Base-by-base conservation (phyloP, 495 filamentous ascomycete species). In the Daldinia grandis region DNA sequence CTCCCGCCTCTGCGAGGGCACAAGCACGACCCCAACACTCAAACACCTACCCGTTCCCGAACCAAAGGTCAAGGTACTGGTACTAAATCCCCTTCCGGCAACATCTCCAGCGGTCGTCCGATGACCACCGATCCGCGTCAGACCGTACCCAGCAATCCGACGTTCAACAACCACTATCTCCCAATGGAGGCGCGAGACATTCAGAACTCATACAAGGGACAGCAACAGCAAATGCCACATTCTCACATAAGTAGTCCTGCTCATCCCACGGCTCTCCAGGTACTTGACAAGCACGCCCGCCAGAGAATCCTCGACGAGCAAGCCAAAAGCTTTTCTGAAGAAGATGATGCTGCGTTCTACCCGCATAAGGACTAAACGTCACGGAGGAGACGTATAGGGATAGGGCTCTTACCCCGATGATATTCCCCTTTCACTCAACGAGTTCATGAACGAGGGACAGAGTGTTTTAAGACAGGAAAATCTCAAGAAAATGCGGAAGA, bases 291-390 rank as follows among this genome's bases (percentile, higher is more conserved):
- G 30, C 15, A 15, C 4, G 10, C 30, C 5, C 54, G 31, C 19
- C 66, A 69, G 38, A 14, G 7, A 14, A 47, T 33, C 17, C 38
- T 53, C 0, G 60, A 69, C 19, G 55, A 53, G 15, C 53, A 47
- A 33, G 44, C 44, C 0, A 58, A 54, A 33, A n/a, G 42, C 15
- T 69, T 69, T 25, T 42, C 38, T 25, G 33, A 54, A n/a, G 66
- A 69, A 8, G 66, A 69, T 24, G 66, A 69, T 15, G 60, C 54
- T 6, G 31, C 31, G 0, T 70, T 70, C 49, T 70, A 70, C 50
- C 68, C 68, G 0, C 33, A 64, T 4, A 21, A 28, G 1, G 31
- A 53, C 10, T 66, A 59, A 40, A 35, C 4, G 19, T 47, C 24
- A 24, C 19, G 0, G 19, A 47, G 17, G 14, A 24, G 8, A 9